Conservation (phyloP, 805 yeast species). For the Pichia cabralensis region DNA sequence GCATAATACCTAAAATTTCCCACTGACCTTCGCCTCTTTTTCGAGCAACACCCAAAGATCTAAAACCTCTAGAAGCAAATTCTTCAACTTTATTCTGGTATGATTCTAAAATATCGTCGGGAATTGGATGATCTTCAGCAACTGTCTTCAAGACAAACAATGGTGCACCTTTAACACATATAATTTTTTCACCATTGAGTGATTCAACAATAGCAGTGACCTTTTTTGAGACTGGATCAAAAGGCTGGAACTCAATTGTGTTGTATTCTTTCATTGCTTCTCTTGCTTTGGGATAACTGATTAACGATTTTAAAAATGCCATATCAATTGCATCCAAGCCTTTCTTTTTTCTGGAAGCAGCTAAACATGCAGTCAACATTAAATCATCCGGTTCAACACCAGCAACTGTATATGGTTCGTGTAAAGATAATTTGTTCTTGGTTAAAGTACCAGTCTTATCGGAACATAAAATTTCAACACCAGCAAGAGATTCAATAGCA, state of each 20-base stretch:
- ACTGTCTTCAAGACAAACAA: constrained; percentile 91
- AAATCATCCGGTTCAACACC: constrained; percentile 88
- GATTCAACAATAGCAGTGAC: constrained; percentile 91
- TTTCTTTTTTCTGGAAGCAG: constrained; percentile 91
- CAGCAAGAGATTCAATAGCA: constrained; percentile 90
- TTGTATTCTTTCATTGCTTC: constrained; percentile 85
- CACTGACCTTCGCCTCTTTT: constrained; percentile 97
- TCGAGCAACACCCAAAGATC: constrained; percentile 97
- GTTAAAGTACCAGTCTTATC: constrained; percentile 94
- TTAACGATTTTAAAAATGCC: constrained; percentile 83
- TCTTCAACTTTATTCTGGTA: constrained; percentile 95
- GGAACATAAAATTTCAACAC: constrained; percentile 91
- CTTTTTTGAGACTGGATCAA: constrained; percentile 95
- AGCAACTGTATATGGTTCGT: constrained; percentile 89
- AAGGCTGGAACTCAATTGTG: constrained; percentile 91
- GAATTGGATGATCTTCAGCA: constrained; percentile 92
- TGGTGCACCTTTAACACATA: constrained; percentile 97
- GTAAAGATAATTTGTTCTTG: constrained; percentile 84
- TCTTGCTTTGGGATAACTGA: constrained; percentile 81
- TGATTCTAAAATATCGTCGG: constrained; percentile 85
- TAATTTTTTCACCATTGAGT: constrained; percentile 87
- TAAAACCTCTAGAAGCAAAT: constrained; percentile 95
- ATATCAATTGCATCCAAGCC: constrained; percentile 92
- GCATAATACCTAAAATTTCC: constrained; percentile 96
- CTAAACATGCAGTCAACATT: constrained; percentile 89